Conservation (phyloP, 2,329 filamentous ascomycete genomes). For the Dissoconium aciculare region DNA sequence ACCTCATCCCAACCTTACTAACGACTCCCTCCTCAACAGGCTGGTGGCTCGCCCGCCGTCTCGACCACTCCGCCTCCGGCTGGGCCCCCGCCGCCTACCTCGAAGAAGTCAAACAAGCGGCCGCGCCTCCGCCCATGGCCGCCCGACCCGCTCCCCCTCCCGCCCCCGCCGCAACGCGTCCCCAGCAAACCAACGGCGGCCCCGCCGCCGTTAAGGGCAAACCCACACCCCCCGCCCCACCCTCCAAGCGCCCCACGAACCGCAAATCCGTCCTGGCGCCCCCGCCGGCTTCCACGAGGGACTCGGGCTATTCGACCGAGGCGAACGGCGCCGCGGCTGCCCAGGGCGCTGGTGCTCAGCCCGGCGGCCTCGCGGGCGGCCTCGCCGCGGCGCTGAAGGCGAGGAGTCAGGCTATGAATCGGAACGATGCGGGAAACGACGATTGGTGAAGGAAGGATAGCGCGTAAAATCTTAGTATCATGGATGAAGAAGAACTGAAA, state of each 20-base stretch:
- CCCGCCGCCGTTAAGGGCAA: slow-evolving; percentile 40
- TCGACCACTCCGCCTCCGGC: slow-evolving; percentile 54
- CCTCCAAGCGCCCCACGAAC: slow-evolving; percentile 61
- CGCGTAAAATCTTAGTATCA: too few species aligned
- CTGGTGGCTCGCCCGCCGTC: slow-evolving; percentile 86
- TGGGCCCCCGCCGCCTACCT: slow-evolving; percentile 94
- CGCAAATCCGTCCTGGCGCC: slow-evolving; percentile 62
- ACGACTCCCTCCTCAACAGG: too few species aligned
- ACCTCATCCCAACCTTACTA: too few species aligned
- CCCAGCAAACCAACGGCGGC: slow-evolving; percentile 21
- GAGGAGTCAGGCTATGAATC: slow-evolving; percentile 35
- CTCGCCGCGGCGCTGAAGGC: slow-evolving; percentile 36
- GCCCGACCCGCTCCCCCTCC: slow-evolving; percentile 46
- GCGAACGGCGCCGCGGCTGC: slow-evolving; percentile 18
- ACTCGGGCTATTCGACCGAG: slow-evolving; percentile 38
- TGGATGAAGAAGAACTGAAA: too few species aligned
- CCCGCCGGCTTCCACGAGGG: slow-evolving; percentile 48
- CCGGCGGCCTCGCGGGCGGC: slow-evolving; percentile 32
- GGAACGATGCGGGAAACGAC: slow-evolving; percentile 26
- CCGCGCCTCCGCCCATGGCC: slow-evolving; percentile 41
- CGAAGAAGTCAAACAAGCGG: slow-evolving; percentile 52
- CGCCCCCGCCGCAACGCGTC: slow-evolving; percentile 30
- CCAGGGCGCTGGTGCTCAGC: slow-evolving; percentile 23
- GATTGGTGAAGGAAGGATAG: slow-evolving; percentile 24
- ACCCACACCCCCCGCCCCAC: slow-evolving; percentile 60